These are phyloP conservation scores for Magnolia kwangsiensis DNA, from an alignment of 164 flowering plant genomes.

Conservation along the genomic window DNA sequence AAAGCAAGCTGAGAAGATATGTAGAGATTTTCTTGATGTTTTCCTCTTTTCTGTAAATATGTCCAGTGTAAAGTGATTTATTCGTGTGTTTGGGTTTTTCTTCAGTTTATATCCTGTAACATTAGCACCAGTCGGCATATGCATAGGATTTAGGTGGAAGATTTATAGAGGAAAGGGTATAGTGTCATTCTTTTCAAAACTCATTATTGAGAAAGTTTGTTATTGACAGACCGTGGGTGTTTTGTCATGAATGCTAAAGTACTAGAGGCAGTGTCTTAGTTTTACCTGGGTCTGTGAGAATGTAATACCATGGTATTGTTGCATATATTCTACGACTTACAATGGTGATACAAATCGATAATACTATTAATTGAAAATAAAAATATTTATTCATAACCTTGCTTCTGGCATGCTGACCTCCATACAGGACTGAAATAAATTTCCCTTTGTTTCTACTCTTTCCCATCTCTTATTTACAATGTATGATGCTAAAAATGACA, in stretches of 20 bases:
- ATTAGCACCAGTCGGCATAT: neutral
- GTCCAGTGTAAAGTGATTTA: constrained; percentile 9
- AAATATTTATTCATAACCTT: no score
- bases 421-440: no score
- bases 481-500: no score
- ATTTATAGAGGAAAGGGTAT: neutral
- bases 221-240: neutral
- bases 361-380: no score
- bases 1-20: neutral
- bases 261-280: no score
- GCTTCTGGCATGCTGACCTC: no score
- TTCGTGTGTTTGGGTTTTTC: constrained; percentile 5
- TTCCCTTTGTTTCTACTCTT: no score
- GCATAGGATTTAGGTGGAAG: neutral
- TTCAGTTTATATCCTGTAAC: neutral
- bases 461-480: no score
- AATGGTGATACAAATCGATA: no score
- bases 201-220: neutral
- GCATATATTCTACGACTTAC: no score
- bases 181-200: neutral
- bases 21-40: neutral
- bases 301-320: no score
- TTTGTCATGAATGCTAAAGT: neutral
- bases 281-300: no score
- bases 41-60: constrained; percentile 15